Percentiles rank a stretch among this genome's conserved stretches.
Evolutionary conservation across 2,329 filamentous ascomycete species (phyloP).

Genomic region (Neoascochyta sp.): DNA sequence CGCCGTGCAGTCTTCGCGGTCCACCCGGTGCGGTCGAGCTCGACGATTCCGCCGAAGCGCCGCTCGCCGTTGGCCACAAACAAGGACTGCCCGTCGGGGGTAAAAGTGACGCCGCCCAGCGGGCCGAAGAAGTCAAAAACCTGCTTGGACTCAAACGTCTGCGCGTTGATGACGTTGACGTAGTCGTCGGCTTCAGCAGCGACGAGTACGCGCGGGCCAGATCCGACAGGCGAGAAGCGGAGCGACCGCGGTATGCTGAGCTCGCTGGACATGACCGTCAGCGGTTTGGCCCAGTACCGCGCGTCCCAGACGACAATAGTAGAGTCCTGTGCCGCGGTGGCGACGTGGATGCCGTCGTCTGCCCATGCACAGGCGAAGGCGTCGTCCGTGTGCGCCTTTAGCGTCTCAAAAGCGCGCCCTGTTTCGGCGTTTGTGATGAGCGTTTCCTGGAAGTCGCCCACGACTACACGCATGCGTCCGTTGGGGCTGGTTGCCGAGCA

Average conservation of each 20-base stretch:
- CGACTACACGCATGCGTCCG: slow-evolving; percentile 65
- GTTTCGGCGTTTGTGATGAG: slow-evolving; percentile 67
- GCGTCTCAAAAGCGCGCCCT: slow-evolving; percentile 54
- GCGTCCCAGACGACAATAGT: slow-evolving; percentile 73
- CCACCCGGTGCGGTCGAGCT: slow-evolving; percentile 52
- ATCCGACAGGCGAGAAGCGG: slow-evolving; percentile 68
- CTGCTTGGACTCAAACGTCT: slow-evolving; percentile 63
- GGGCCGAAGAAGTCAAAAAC: slow-evolving; percentile 72
- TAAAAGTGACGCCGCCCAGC: slow-evolving; percentile 64
- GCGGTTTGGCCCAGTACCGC: slow-evolving; percentile 59
- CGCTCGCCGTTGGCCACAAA: slow-evolving; percentile 64
- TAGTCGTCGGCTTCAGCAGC: slow-evolving; percentile 74
- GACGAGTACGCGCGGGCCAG: slow-evolving; percentile 63
- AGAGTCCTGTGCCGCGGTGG: slow-evolving; percentile 74
- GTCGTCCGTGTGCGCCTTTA: slow-evolving; percentile 65
- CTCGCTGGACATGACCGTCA: slow-evolving; percentile 57
- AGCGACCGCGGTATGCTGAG: slow-evolving; percentile 67
- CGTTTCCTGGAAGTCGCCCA: slow-evolving; percentile 64
- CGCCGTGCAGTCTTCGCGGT: slow-evolving; percentile 13
- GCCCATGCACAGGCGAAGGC: slow-evolving; percentile 79
- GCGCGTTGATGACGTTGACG: slow-evolving; percentile 66
- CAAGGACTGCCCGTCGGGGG: slow-evolving; percentile 65
- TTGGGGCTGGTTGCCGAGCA: slow-evolving; percentile 71
- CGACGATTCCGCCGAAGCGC: slow-evolving; percentile 63
- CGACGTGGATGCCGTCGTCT: slow-evolving; percentile 70